A percentile compares a stretch with the other conserved stretches of the same genome.
Evolutionary conservation across 164 flowering plant species (phyloP).

Genomic region (Aristolochia californica): DNA sequence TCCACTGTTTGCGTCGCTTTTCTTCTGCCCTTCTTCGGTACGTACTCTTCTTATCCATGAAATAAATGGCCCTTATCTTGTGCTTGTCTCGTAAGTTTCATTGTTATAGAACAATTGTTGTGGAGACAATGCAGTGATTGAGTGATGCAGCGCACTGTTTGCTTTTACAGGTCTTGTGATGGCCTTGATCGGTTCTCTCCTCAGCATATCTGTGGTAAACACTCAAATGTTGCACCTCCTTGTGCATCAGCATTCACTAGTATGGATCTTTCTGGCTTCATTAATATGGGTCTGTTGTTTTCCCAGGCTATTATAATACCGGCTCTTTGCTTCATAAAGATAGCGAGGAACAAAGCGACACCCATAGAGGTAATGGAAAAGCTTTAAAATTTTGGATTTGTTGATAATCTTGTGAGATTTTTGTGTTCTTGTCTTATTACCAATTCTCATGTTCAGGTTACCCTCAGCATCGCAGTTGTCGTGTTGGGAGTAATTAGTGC

Average conservation of each 20-base stretch:
- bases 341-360: constrained; percentile 48
- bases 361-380: constrained; percentile 37
- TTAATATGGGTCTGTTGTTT: not conserved
- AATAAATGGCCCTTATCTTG: too few species aligned
- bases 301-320: constrained; percentile 67
- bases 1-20: constrained; percentile 73
- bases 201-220: constrained; percentile 63
- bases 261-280: too few species aligned
- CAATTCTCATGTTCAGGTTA: constrained; percentile 25
- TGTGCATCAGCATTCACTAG: not conserved
- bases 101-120: too few species aligned
- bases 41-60: too few species aligned
- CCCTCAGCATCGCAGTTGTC: constrained; percentile 17
- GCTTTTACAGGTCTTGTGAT: constrained; percentile 62
- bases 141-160: too few species aligned
- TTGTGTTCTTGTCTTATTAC: not conserved
- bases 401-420: too few species aligned
- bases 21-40: constrained; percentile 80
- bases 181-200: constrained; percentile 82
- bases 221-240: not conserved
- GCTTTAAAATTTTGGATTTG: too few species aligned
- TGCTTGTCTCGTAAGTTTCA: too few species aligned
- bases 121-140: too few species aligned
- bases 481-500: constrained; percentile 41
- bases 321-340: constrained; percentile 56